Base-by-base conservation (phyloP, 345 rosid genomes). In the sweet orange (Citrus sinensis) region DNA sequence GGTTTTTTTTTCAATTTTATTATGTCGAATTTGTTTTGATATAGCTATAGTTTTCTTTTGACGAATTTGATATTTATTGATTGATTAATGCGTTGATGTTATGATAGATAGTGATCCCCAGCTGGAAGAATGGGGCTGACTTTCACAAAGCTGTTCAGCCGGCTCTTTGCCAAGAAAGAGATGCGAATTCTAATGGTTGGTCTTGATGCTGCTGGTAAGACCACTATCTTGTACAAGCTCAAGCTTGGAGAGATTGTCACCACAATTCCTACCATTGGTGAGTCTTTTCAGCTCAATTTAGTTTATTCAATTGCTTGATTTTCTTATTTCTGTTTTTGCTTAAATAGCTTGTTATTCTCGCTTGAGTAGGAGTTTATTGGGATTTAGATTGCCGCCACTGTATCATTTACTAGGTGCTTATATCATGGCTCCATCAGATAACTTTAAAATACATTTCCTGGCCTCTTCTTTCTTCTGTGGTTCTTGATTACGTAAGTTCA, bases 81-180 rank as follows among this genome's bases (percentile, higher is more conserved):
- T 78, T 70, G 46, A 25, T 81, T 64, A 14, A 55, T 49, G 27
- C 37, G 9, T 37, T 16, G 46, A 10, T 55, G 37, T 66, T 63
- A 39, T 67, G 71, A 5, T 78, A 9, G 65, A n/a, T 46, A 75
- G 85, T 85, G 88, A 81, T 83, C 82, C 70, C n/a, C 54, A 74
- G 66, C 40, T 35, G 71, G 65, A 61, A 84, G 70, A 76, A 91
- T 91, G 94, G 94, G 92, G 78, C 78, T 91, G 83, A 85, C 91
- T 71, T 91, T 91, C 83, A 84, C 90, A 1, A 91, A 91, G 88
- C 90, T 91, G 78, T 91, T 91, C 78, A 89, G 91, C 82, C 82
- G 88, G 80, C 89, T 89, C 51, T 88, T 88, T 78, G 93, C 90
- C 75, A 83, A 86, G 85, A 86, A 81, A 72, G 86, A 86, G 79